These are phyloP conservation scores for Malassezia equina DNA, from an alignment of 1,284 basidiomycete species.

Conservation along the genomic window DNA sequence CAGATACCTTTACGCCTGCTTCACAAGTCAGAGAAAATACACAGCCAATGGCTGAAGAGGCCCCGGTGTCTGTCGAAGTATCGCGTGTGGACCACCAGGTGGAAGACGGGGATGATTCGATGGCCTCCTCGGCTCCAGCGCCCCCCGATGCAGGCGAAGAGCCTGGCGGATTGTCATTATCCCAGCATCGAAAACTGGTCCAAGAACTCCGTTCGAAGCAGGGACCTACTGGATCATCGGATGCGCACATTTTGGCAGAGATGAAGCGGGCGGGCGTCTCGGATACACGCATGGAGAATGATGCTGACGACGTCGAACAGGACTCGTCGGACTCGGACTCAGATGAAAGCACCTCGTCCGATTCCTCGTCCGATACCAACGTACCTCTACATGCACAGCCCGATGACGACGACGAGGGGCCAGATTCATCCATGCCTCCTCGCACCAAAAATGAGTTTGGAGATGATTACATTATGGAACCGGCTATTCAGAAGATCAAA, in stretches of 20 bases:
- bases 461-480: constrained; percentile 22
- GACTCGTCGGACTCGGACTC: background rate
- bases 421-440: constrained; percentile 13
- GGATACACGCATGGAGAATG: background rate
- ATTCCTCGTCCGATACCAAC: background rate
- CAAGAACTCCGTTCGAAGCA: background rate
- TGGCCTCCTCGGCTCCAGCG: background rate
- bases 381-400: background rate
- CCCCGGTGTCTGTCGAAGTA: background rate
- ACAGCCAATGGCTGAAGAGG: background rate
- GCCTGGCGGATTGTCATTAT: background rate
- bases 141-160: background rate
- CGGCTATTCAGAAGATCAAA: constrained; percentile 19
- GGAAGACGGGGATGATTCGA: background rate
- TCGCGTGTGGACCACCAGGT: background rate
- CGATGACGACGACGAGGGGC: constrained; percentile 6
- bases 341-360: background rate
- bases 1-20: background rate
- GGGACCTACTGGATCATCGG: background rate
- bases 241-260: background rate
- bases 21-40: background rate
- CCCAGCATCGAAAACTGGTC: background rate
- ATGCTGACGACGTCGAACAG: background rate
- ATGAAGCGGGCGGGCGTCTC: background rate
- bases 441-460: constrained; percentile 37